Evolutionary conservation across 1,284 basidiomycete genomes (phyloP), one percentile per base, ranked within the genome.

Genomic region (Trichosporon sp.): DNA sequence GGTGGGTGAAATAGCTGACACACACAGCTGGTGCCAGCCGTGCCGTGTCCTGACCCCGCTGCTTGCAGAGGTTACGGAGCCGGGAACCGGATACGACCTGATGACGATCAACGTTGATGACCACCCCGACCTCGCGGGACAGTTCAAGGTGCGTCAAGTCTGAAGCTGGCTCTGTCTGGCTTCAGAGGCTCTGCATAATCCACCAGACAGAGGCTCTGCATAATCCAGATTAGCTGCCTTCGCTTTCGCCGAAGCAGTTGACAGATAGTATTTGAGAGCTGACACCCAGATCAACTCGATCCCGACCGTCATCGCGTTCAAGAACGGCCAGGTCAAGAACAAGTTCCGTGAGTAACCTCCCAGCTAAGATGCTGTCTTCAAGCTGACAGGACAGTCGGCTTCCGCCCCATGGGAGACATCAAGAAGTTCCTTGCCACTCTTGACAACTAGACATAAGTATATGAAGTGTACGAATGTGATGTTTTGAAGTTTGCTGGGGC

Each of bases 261-360:
- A n/a, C 3, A 40, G 38, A 10, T 40, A 40, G 43, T n/a, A n/a
- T 63, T 14, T 16, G 0, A 8, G 1, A 10, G 37, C 59, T 56
- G 8, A 71, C 59, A 1, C 26, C n/a, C 67, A 84, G 83, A 77
- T 84, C 59, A 76, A 79, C 14, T 80, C 82, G 1, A 73, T 84
- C 59, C 83, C 83, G 0, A 83, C 81, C 38, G 82, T 84, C 4
- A 77, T 84, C 37, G 83, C 81, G 16, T 84, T 84, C 76, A 84
- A 83, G 76, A 78, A 84, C 70, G 83, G 83, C 37, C 76, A 80
- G 66, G 77, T 78, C 46, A 77, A 78, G 66, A 81, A 81, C 76
- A 82, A 83, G 75, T 84, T 84, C 68, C 76, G 83, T 84, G 68
- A 77, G 83, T 77, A 12, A 2, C 7, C 35, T 21, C 7, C 35